Evolutionary conservation across 1,284 basidiomycete species (phyloP).

Genomic region (Neonothopanus nambi): DNA sequence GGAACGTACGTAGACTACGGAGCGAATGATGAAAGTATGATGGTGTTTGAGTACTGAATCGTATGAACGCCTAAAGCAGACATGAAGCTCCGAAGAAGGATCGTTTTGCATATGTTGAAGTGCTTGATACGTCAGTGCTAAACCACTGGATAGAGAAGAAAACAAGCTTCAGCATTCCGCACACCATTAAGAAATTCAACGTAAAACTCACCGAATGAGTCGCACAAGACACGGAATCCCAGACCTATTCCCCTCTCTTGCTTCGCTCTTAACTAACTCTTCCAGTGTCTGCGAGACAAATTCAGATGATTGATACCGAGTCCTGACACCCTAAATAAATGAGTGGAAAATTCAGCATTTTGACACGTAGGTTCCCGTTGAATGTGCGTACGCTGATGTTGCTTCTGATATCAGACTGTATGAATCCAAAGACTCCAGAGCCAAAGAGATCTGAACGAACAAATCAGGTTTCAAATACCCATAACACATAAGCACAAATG

Average conservation of each 20-base stretch:
- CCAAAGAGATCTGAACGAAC: constrained; percentile 76
- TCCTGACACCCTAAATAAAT: constrained; percentile 72
- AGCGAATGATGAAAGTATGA: constrained; percentile 84
- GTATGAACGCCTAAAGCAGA: constrained; percentile 88
- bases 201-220: constrained; percentile 67
- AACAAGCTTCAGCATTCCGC: background rate
- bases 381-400: constrained; percentile 75
- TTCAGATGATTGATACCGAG: constrained; percentile 59
- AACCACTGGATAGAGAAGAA: constrained; percentile 44
- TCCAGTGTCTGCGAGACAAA: constrained; percentile 75
- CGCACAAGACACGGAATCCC: constrained; percentile 73
- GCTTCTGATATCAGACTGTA: constrained; percentile 86
- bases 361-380: background rate
- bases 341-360: constrained; percentile 6
- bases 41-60: constrained; percentile 81
- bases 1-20: constrained; percentile 76
- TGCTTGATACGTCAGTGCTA: constrained; percentile 82
- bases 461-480: background rate
- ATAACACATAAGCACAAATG: constrained; percentile 9
- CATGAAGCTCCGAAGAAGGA: constrained; percentile 69
- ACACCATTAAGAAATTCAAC: background rate
- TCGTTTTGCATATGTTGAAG: constrained; percentile 78
- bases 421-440: constrained; percentile 84
- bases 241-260: constrained; percentile 38
- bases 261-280: constrained; percentile 65